Evolutionary conservation across 106 monocot species (phyloP).

Genomic region (Allium sativum): DNA sequence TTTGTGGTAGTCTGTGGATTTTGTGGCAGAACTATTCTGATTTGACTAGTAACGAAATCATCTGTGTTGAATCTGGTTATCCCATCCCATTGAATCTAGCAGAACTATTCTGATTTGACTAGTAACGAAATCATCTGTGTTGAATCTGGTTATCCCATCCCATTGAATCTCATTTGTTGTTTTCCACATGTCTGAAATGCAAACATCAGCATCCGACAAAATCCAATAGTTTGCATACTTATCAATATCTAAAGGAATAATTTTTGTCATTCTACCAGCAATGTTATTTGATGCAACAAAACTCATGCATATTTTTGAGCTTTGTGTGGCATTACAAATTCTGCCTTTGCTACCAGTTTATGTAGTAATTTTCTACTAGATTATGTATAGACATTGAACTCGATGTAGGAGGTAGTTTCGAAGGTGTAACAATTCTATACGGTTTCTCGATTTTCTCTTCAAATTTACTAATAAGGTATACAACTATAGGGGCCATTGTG

Average conservation of each 20-base stretch:
- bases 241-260: constrained; percentile 74
- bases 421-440: constrained; percentile 38
- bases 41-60: constrained; percentile 21
- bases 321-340: constrained; percentile 7
- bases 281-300: constrained; percentile 39
- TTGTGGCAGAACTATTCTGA: constrained; percentile 26
- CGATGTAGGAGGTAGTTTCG: constrained; percentile 21
- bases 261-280: constrained; percentile 66
- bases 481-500: constrained; percentile 87
- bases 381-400: constrained; percentile 22
- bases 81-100: constrained; percentile 43
- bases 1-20: constrained; percentile 5
- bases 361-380: constrained; percentile 8
- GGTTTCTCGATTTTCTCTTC: constrained; percentile 90
- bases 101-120: constrained; percentile 20
- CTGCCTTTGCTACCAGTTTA: constrained; percentile 15
- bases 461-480: constrained; percentile 91
- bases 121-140: constrained; percentile 32
- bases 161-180: constrained; percentile 35
- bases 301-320: constrained; percentile 16
- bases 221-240: constrained; percentile 81
- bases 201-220: constrained; percentile 41
- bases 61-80: constrained; percentile 24
- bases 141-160: constrained; percentile 27
- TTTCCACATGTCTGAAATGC: constrained; percentile 66